A percentile compares a stretch with the other conserved stretches of the same genome.
phyloP scores from a whole-genome alignment of 768 basidiomycete species.

The Rhodotorula paludigena region DNA sequence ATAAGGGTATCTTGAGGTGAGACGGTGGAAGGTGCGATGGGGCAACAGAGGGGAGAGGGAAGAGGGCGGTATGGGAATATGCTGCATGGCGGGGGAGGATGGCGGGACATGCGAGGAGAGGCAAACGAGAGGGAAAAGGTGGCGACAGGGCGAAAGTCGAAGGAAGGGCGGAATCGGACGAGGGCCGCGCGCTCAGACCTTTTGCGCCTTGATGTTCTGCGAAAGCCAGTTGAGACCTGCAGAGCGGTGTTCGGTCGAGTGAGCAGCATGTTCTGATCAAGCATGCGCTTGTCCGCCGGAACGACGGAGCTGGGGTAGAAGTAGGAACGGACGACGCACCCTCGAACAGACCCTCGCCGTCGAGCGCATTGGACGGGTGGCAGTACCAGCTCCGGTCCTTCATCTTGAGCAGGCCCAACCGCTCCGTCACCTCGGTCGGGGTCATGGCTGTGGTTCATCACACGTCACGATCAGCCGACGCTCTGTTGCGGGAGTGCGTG shows the following conservation, averaged over 20 bases:
- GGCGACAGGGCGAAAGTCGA: neutral
- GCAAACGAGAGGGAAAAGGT: neutral
- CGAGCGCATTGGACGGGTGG: constrained; percentile 75
- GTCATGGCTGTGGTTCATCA: constrained; percentile 69
- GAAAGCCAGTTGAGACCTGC: constrained; percentile 79
- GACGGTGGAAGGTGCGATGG: no score
- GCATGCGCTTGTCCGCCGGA: neutral
- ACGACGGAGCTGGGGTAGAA: neutral
- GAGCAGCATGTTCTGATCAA: neutral
- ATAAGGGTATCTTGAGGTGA: neutral
- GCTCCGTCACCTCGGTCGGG: constrained; percentile 98
- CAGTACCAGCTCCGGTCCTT: constrained; percentile 98
- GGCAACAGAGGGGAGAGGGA: neutral
- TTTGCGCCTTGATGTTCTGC: constrained; percentile 73
- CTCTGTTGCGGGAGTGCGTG: neutral
- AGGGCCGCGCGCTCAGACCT: neutral
- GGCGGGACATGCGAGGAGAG: no score
- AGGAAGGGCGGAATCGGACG: neutral
- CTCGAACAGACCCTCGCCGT: constrained; percentile 90
- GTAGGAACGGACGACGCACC: constrained; percentile 49
- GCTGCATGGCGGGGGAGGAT: neutral
- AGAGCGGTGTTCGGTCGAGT: neutral
- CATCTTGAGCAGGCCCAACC: constrained; percentile 90
- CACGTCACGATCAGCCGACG: no score
- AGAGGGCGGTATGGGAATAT: neutral